Base-by-base conservation (phyloP, 2,329 filamentous ascomycete species). In the Fusarium armeniacum region DNA sequence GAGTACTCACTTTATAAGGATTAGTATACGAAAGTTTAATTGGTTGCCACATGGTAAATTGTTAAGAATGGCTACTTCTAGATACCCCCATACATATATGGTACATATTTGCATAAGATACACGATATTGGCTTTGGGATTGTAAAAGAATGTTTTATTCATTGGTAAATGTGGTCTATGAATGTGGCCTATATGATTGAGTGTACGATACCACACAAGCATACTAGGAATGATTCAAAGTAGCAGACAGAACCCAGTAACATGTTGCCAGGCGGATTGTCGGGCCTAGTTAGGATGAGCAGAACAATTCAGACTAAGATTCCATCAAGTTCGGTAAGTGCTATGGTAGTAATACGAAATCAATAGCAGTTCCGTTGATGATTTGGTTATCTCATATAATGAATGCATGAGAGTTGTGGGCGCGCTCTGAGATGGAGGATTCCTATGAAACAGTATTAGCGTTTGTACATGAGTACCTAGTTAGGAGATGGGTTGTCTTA, bases 51-150 rank as follows among this genome's bases (percentile, higher is more conserved):
- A 33, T 41, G 43, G 30, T 60, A 61, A 43, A 60, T 55, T 67
- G 33, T 67, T 33, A 24, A 60, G 35, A 54, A 13, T 54, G 40
- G 49, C 46, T 56, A 51, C 43, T 54, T 45, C 47, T 41, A 62
- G 65, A 69, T 69, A 69, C 63, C 64, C 65, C 22, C 28, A 30
- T 30, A 49, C 38, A 69, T 64, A 60, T 43, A 52, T 36, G 53
- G 36, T 35, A 64, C 53, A 69, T 46, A 58, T 32, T 47, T 36
- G 15, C 24, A 67, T 44, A 30, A 10, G 41, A 51, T 16, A 44
- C 41, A 22, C 20, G 32, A 11, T 40, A 33, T 16, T n/a, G n/a
- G 24, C 20, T 32, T 10, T n/a, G 15, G 4, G 30, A 8, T 35
- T 40, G 28, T n/a, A 26, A n/a, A 36, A 22, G 4, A 18, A 12